Evolutionary conservation across 768 basidiomycete genomes (phyloP).

Genomic region (Crepidotus variabilis): DNA sequence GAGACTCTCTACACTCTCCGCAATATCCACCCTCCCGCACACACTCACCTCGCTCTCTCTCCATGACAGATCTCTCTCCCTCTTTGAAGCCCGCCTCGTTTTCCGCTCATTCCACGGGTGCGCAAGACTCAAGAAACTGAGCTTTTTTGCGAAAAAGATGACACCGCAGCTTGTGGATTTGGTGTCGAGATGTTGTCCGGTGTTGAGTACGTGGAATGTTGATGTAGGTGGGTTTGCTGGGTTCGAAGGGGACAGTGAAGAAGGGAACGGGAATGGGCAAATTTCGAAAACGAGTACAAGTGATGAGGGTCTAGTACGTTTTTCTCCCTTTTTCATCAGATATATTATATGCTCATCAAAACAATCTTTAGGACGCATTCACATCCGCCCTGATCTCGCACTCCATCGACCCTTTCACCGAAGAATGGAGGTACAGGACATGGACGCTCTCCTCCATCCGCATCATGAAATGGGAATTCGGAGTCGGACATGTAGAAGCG

Average conservation of each 20-base stretch:
- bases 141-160: conserved; percentile 15
- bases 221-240: conserved; percentile 15
- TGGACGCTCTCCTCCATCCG: conserved; percentile 21
- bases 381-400: conserved; percentile 14
- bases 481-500: conserved; percentile 16
- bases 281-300: neutral
- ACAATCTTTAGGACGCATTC: conserved; percentile 13
- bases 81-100: neutral
- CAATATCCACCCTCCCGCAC: too few relatives aligned
- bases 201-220: conserved; percentile 16
- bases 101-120: neutral
- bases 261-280: neutral
- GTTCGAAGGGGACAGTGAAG: conserved; percentile 5
- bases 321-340: neutral
- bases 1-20: too few relatives aligned
- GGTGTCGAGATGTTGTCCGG: conserved; percentile 18
- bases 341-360: neutral
- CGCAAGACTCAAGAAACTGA: conserved; percentile 16
- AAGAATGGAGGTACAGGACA: conserved; percentile 16
- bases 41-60: neutral
- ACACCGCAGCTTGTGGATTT: conserved; percentile 21
- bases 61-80: neutral
- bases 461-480: conserved; percentile 22
- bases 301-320: conserved; percentile 5
- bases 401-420: conserved; percentile 16